These are phyloP conservation scores for Diplosphaera chodatii DNA, from an alignment of 139 green algal species.

Conservation along the genomic window DNA sequence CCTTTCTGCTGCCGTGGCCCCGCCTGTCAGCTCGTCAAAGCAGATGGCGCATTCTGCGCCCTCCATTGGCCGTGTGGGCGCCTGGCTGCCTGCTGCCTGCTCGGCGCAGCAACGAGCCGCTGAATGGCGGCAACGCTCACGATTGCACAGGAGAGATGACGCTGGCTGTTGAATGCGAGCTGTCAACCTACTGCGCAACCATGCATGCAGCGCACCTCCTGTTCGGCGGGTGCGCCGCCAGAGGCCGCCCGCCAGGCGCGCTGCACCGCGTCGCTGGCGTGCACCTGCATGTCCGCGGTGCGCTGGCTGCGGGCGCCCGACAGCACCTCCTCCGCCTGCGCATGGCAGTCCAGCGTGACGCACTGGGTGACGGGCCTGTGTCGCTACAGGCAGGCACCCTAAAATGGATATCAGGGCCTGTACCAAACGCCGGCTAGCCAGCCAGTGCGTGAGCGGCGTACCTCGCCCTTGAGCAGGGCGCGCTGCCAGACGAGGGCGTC, in stretches of 20 bases:
- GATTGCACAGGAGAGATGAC: too few species aligned
- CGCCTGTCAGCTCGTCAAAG: conserved; percentile 33
- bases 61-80: conserved; percentile 23
- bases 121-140: too few species aligned
- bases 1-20: conserved; percentile 6
- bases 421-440: too few species aligned
- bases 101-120: too few species aligned
- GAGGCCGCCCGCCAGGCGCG: not conserved
- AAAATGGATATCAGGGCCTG: too few species aligned
- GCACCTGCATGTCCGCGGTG: conserved; percentile 11
- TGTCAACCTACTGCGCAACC: not conserved
- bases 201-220: not conserved
- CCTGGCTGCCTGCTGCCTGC: not conserved
- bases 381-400: too few species aligned
- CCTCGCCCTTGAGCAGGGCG: conserved; percentile 30
- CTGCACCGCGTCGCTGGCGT: conserved; percentile 16
- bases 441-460: too few species aligned
- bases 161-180: too few species aligned
- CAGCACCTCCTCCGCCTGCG: conserved; percentile 33
- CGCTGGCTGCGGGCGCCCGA: conserved; percentile 6
- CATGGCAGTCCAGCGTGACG: not conserved
- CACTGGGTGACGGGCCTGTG: too few species aligned
- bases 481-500: conserved; percentile 62
- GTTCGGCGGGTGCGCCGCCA: not conserved
- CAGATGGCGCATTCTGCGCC: conserved; percentile 45